Evolutionary conservation across 768 basidiomycete species (phyloP).

Genomic region (Rhizopogon vulgaris): DNA sequence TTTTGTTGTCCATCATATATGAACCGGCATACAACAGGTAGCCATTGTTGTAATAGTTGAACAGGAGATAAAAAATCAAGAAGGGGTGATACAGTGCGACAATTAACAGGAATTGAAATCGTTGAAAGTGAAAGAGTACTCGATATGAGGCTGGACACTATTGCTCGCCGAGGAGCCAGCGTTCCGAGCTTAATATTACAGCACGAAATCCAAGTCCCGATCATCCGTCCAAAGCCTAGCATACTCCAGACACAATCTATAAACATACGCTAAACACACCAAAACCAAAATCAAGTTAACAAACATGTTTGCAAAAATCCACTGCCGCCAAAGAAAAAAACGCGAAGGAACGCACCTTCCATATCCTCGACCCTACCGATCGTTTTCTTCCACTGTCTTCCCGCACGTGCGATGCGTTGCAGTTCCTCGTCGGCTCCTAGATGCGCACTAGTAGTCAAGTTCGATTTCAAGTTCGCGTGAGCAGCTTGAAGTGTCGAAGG

Average conservation of each 20-base stretch:
- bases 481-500: conserved; percentile 46
- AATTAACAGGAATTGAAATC: too few species aligned
- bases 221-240: conserved; percentile 82
- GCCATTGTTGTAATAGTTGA: too few species aligned
- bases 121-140: too few species aligned
- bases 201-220: conserved; percentile 51
- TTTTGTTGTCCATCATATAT: too few species aligned
- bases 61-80: too few species aligned
- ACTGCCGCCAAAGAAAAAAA: background rate
- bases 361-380: conserved; percentile 82
- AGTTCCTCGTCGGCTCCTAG: conserved; percentile 66
- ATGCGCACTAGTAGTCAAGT: conserved; percentile 35
- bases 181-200: conserved; percentile 2
- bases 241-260: conserved; percentile 84
- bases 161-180: too few species aligned
- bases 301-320: background rate
- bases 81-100: too few species aligned
- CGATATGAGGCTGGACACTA: too few species aligned
- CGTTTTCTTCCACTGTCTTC: conserved; percentile 86
- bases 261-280: conserved; percentile 62
- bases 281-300: background rate
- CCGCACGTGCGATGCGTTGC: conserved; percentile 80
- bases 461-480: conserved; percentile 10
- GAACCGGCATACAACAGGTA: too few species aligned
- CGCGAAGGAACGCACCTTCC: conserved; percentile 67